Evolutionary conservation across 768 basidiomycete genomes (phyloP).

Genomic region (Candolleomyces aberdarensis): DNA sequence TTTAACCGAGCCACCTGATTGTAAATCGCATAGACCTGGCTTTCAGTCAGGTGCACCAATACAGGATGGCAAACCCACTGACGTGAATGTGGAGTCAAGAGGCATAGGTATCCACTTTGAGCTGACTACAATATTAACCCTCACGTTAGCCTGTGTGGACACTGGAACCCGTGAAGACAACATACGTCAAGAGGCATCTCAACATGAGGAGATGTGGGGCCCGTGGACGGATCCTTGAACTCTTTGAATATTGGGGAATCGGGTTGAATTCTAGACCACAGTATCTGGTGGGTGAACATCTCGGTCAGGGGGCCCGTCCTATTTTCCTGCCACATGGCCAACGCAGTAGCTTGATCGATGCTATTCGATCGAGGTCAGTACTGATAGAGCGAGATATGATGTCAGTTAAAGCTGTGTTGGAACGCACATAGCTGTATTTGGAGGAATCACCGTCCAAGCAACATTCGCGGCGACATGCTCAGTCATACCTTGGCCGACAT

Average conservation of each 20-base stretch:
- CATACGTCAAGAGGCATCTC: conserved; percentile 10
- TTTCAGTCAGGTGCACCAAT: neutral
- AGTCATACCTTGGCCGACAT: conserved; percentile 25
- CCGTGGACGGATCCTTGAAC: conserved; percentile 8
- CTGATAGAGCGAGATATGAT: no score
- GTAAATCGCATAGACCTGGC: conserved; percentile 9
- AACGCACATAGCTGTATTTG: no score
- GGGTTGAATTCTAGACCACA: conserved; percentile 8
- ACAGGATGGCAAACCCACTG: neutral
- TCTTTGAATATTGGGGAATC: conserved; percentile 8
- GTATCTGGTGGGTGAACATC: conserved; percentile 16
- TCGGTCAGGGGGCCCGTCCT: conserved; percentile 21
- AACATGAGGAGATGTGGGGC: conserved; percentile 12
- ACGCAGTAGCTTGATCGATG: conserved; percentile 6
- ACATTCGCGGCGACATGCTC: conserved; percentile 20
- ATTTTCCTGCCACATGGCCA: conserved; percentile 5
- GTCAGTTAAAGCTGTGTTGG: no score
- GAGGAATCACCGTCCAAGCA: conserved; percentile 18
- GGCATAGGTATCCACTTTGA: neutral
- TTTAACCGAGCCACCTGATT: conserved; percentile 12
- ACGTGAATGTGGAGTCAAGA: neutral
- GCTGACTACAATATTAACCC: conserved; percentile 6
- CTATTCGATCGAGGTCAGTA: conserved; percentile 14
- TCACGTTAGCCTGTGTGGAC: neutral
- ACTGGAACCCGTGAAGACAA: neutral